These are phyloP conservation scores for Russula sp. DNA, from an alignment of 768 basidiomycete genomes.

Conservation along the genomic window DNA sequence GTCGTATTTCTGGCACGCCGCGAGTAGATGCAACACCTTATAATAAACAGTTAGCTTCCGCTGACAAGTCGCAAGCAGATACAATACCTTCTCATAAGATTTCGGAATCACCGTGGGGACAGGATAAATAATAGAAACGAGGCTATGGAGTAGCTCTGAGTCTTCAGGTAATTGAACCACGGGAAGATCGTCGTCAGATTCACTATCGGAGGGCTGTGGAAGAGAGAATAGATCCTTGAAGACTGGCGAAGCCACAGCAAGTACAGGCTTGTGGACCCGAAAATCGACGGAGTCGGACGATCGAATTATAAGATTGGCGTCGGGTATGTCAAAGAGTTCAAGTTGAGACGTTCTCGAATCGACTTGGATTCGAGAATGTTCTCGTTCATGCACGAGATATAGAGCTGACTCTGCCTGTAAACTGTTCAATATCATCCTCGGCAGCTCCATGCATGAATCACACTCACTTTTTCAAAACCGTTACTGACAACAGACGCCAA, in stretches of 20 bases:
- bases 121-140: constrained; percentile 14
- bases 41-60: not conserved
- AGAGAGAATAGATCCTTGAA: not conserved
- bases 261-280: constrained; percentile 11
- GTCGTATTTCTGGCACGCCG: constrained; percentile 32
- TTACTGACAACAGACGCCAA: not conserved
- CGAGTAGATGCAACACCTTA: constrained; percentile 14
- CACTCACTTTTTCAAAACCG: not conserved
- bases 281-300: constrained; percentile 8
- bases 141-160: not conserved
- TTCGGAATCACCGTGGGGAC: constrained; percentile 2
- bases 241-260: constrained; percentile 7
- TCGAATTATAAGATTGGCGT: constrained; percentile 5
- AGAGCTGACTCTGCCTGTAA: constrained; percentile 8
- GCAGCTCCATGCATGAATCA: not conserved
- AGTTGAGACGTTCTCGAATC: too few species aligned
- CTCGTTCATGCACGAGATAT: constrained; percentile 4
- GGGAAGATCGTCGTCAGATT: constrained; percentile 7
- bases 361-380: not conserved
- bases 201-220: constrained; percentile 4
- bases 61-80: not conserved
- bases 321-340: not conserved
- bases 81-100: not conserved
- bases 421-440: not conserved
- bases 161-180: not conserved